Percentiles rank a stretch among this genome's conserved stretches.
phyloP scores from a whole-genome alignment of 1,284 basidiomycete genomes.

The Agroathelia rolfsii region DNA sequence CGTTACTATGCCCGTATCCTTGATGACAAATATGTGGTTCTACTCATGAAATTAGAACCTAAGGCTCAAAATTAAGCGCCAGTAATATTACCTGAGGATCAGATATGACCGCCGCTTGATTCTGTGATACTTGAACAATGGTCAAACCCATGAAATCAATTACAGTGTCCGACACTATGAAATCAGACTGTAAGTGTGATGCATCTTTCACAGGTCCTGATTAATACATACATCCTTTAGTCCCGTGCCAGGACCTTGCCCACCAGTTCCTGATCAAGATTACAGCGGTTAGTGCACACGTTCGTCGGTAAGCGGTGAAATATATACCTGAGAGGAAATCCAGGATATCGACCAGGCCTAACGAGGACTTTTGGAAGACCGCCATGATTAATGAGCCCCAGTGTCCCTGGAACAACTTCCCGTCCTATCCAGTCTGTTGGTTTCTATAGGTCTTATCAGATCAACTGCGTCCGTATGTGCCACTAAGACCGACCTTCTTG shows the following conservation, averaged over 20 bases:
- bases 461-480: constrained; percentile 9
- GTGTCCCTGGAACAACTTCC: constrained; percentile 54
- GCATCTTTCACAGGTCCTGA: not conserved
- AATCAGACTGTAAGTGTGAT: constrained; percentile 5
- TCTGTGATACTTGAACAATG: constrained; percentile 73
- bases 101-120: constrained; percentile 67
- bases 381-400: constrained; percentile 70
- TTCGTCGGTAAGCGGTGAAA: too few relatives aligned
- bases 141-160: constrained; percentile 70
- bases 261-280: constrained; percentile 83
- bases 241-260: constrained; percentile 60
- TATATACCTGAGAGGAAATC: constrained; percentile 59
- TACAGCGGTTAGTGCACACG: too few relatives aligned
- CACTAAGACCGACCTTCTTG: constrained; percentile 25
- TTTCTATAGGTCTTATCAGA: constrained; percentile 23
- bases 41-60: constrained; percentile 10
- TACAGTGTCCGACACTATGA: constrained; percentile 63
- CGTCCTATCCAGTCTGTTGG: constrained; percentile 61
- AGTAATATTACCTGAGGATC: constrained; percentile 45
- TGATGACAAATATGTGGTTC: constrained; percentile 74
- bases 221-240: constrained; percentile 47
- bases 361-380: constrained; percentile 65
- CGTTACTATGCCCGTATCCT: constrained; percentile 68
- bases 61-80: not conserved
- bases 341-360: constrained; percentile 64